Percentiles rank a stretch among this genome's conserved stretches.
These are phyloP conservation scores for Bremia lactucae DNA, from an alignment of 352 stramenopile species.

Conservation along the genomic window DNA sequence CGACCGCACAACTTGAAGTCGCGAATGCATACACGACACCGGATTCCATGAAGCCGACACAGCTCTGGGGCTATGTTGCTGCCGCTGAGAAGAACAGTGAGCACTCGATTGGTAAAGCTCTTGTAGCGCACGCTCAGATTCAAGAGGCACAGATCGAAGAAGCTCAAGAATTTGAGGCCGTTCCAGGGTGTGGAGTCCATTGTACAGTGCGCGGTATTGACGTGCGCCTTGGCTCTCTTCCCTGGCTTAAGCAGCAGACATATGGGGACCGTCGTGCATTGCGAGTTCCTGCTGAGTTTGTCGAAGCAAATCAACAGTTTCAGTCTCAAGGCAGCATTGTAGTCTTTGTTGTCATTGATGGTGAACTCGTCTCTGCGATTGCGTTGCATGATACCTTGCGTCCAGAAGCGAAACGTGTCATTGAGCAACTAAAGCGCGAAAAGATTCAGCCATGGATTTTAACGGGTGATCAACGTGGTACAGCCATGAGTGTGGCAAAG, in stretches of 20 bases:
- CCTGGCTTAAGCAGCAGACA: constrained; percentile 50
- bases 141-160: constrained; percentile 12
- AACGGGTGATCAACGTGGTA: constrained; percentile 60
- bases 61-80: constrained; percentile 37
- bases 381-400: constrained; percentile 42
- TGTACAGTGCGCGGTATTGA: constrained; percentile 22
- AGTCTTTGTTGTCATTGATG: constrained; percentile 45
- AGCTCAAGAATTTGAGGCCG: constrained; percentile 26
- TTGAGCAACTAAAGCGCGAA: constrained; percentile 39
- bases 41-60: constrained; percentile 1
- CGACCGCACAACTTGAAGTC: constrained; percentile 41
- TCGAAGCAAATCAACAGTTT: constrained; percentile 31
- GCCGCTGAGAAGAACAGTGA: constrained; percentile 50
- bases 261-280: constrained; percentile 15
- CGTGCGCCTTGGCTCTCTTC: constrained; percentile 49
- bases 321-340: constrained; percentile 46
- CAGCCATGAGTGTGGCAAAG: constrained; percentile 38
- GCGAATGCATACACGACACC: constrained; percentile 9
- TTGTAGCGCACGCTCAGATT: constrained; percentile 31
- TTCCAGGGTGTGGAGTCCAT: constrained; percentile 56
- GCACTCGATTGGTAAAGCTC: constrained; percentile 50
- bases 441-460: constrained; percentile 69
- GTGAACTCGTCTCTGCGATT: constrained; percentile 39
- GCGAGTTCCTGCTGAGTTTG: constrained; percentile 30
- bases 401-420: constrained; percentile 36